A percentile compares a stretch with the other conserved stretches of the same genome.
These are phyloP conservation scores for Suhomyces maxii DNA, from an alignment of 1,139 yeast genomes.

Conservation along the genomic window DNA sequence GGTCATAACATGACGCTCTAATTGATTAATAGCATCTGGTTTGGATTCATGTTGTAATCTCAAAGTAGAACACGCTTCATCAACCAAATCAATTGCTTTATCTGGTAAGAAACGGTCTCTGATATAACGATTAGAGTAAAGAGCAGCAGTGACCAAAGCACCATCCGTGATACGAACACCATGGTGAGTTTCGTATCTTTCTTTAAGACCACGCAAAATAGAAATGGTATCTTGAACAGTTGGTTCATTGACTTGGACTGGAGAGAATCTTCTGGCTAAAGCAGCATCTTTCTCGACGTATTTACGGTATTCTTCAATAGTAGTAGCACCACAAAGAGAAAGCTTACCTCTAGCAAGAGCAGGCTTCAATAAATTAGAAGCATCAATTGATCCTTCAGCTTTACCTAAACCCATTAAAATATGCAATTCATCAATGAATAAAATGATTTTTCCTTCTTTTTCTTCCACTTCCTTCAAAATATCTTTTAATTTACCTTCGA, in stretches of 20 bases:
- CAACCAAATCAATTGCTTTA: conserved; percentile 93
- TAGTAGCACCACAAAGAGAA: conserved; percentile 96
- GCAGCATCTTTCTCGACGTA: conserved; percentile 93
- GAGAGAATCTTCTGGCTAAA: conserved; percentile 86
- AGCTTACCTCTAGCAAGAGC: conserved; percentile 91
- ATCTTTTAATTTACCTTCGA: conserved; percentile 83
- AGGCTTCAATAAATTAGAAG: conserved; percentile 89
- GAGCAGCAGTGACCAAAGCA: conserved; percentile 92
- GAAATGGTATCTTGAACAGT: conserved; percentile 88
- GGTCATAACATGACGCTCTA: conserved; percentile 90
- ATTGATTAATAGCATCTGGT: conserved; percentile 88
- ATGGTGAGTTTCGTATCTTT: conserved; percentile 93
- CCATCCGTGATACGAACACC: conserved; percentile 96
- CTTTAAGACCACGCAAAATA: conserved; percentile 89
- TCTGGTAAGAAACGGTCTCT: conserved; percentile 92
- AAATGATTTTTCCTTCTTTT: conserved; percentile 71
- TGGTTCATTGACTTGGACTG: conserved; percentile 88
- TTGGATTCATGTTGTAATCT: conserved; percentile 94
- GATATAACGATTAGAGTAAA: conserved; percentile 84
- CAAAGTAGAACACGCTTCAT: conserved; percentile 94
- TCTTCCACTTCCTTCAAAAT: conserved; percentile 88
- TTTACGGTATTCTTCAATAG: conserved; percentile 81
- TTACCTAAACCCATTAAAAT: conserved; percentile 90
- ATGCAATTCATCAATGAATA: conserved; percentile 92
- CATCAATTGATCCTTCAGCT: conserved; percentile 95